A percentile compares a stretch with the other conserved stretches of the same genome.
Conservation (phyloP, 208 protist species). For the Crithidia thermophila region DNA sequence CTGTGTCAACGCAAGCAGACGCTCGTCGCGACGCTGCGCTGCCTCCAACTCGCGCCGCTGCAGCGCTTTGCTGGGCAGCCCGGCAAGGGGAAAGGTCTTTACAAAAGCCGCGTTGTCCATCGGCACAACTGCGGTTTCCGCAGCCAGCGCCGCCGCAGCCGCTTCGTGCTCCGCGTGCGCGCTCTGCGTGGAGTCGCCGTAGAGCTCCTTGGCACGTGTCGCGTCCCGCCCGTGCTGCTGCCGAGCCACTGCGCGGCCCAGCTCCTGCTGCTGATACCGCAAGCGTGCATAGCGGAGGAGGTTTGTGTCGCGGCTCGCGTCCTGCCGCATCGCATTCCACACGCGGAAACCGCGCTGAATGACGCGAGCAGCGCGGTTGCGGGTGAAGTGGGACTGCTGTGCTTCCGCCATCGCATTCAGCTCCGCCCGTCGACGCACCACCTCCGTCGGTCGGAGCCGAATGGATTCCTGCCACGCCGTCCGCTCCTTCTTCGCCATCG, state of each 20-base stretch:
- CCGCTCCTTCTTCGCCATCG: constrained; percentile 47
- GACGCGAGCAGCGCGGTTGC: constrained; percentile 44
- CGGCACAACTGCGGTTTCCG: too few relatives aligned
- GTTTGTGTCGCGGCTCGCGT: constrained; percentile 38
- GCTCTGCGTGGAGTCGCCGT: constrained; percentile 37
- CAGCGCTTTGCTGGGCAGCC: not conserved
- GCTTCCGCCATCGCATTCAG: constrained; percentile 38
- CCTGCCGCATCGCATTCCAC: constrained; percentile 52
- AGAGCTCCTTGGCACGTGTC: constrained; percentile 20
- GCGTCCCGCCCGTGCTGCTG: constrained; percentile 29
- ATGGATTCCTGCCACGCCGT: constrained; percentile 45
- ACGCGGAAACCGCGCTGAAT: constrained; percentile 70
- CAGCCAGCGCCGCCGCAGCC: not conserved
- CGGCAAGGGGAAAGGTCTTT: not conserved
- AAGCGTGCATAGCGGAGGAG: constrained; percentile 46
- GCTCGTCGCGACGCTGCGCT: constrained; percentile 50
- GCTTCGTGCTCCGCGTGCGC: constrained; percentile 5
- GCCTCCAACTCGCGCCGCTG: constrained; percentile 35
- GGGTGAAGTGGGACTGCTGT: constrained; percentile 38
- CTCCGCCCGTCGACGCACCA: constrained; percentile 45
- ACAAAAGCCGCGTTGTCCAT: too few relatives aligned
- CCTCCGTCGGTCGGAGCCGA: constrained; percentile 51
- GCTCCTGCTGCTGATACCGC: constrained; percentile 58
- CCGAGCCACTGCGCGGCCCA: constrained; percentile 29
- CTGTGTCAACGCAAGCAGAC: constrained; percentile 30